Percentiles rank a stretch among this genome's conserved stretches.
Conservation (phyloP, 805 yeast genomes). For the Wickerhamomyces subpelliculosus region DNA sequence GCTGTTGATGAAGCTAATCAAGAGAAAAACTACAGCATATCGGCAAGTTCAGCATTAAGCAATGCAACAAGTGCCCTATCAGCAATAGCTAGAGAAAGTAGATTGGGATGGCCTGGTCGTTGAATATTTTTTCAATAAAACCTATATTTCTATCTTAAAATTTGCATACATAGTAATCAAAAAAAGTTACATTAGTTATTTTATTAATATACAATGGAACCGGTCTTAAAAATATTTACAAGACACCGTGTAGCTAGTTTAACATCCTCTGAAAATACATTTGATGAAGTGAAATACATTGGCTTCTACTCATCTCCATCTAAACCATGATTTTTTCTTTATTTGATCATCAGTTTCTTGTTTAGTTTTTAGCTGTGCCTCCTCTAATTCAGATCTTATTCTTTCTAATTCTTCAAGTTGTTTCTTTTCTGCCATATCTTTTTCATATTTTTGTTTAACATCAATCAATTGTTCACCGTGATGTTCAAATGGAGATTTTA, state of each 20-base stretch:
- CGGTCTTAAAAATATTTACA: background rate
- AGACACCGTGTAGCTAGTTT: too few relatives aligned
- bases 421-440: constrained; percentile 36
- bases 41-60: constrained; percentile 24
- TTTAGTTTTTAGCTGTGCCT: constrained; percentile 23
- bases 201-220: background rate
- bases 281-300: too few relatives aligned
- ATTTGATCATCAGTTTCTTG: constrained; percentile 25
- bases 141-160: too few relatives aligned
- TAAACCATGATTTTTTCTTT: constrained; percentile 26
- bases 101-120: constrained; percentile 23
- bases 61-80: constrained; percentile 22
- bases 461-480: constrained; percentile 22
- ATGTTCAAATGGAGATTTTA: constrained; percentile 60
- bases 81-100: constrained; percentile 20
- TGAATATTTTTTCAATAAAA: too few relatives aligned
- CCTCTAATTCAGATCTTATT: constrained; percentile 32
- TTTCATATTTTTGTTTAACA: constrained; percentile 41
- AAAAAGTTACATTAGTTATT: too few relatives aligned
- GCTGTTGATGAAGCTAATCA: constrained; percentile 64
- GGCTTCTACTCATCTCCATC: constrained; percentile 9
- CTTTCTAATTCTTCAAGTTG: constrained; percentile 35
- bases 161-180: too few relatives aligned
- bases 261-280: too few relatives aligned
- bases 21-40: constrained; percentile 12